Evolutionary conservation across 495 filamentous ascomycete species (phyloP), one percentile per base, ranked within the genome.

Genomic region (Astrothelium subdiscretum): DNA sequence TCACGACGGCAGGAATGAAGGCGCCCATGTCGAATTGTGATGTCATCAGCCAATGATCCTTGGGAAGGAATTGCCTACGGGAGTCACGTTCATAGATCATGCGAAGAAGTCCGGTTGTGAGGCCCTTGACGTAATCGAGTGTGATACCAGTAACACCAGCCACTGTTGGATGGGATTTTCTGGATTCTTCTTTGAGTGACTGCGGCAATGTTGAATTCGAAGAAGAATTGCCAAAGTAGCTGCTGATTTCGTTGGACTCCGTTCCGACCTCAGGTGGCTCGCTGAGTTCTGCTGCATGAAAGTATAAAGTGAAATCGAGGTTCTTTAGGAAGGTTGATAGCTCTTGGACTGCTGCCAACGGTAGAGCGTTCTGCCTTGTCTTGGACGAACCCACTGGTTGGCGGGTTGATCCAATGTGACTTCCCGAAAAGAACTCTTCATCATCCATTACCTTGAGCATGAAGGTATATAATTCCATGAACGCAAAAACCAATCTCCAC

Each of bases 31-130:
- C 87, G 65, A 97, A 91, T 20, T 85, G 86, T 31, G 83, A 83
- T 0, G 88, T 95, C 94, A 97, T 97, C 38, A 99, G 77, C 94
- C 95, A 99, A 67, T 96, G 92, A 31, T 85, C 81, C 32, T 80
- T 73, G 1, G 89, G 87, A 31, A 97, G 76, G 67, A 97, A 97
- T 32, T 82, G 86, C 20, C 92, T 81, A 48, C 94, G 79, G 20
- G 94, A 99, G 75, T 99, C 95, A 69, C 95, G 82, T 72, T 96
- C 89, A 69, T 99, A 96, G 27, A 99, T 79, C 81, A 92, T 90
- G 60, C 85, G 84, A 69, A 96, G 76, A 1, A 96, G 78, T n/a
- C 87, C 85, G 5, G 91, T 92, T 1, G 90, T 86, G 6, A 91
- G 75, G n/a, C 81, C 83, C 65, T 88, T 87, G 68, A 97, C 82